A percentile compares a stretch with the other conserved stretches of the same genome.
These are phyloP conservation scores for Chaetomium sp. DNA, from an alignment of 2,329 filamentous ascomycete species.

Conservation along the genomic window DNA sequence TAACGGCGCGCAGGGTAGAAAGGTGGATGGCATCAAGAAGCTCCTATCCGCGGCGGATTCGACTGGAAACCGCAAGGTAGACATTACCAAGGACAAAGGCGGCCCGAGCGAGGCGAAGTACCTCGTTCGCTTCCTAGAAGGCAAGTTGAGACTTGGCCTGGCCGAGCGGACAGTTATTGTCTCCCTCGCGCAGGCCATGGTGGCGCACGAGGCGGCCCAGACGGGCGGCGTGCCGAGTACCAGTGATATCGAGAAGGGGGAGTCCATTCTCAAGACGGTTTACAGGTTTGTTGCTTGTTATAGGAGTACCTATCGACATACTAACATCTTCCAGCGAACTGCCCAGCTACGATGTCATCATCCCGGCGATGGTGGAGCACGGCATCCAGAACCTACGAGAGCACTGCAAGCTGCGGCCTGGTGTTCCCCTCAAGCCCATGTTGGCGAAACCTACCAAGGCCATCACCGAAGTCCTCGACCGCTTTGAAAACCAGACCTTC, in stretches of 20 bases:
- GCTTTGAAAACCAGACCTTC: slow-evolving; percentile 92
- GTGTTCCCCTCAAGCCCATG: slow-evolving; percentile 97
- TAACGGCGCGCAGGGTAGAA: slow-evolving; percentile 83
- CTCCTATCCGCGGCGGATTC: slow-evolving; percentile 88
- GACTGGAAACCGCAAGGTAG: slow-evolving; percentile 70
- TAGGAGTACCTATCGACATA: neutral
- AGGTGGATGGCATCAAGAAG: slow-evolving; percentile 95
- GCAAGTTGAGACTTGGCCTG: slow-evolving; percentile 86
- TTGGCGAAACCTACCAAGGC: slow-evolving; percentile 97
- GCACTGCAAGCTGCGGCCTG: slow-evolving; percentile 87
- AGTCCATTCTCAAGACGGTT: slow-evolving; percentile 83
- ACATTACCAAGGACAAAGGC: slow-evolving; percentile 90
- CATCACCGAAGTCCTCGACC: slow-evolving; percentile 94
- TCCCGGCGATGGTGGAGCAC: slow-evolving; percentile 83
- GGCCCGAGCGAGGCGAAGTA: slow-evolving; percentile 94
- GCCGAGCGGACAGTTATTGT: slow-evolving; percentile 92
- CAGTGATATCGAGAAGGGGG: slow-evolving; percentile 78
- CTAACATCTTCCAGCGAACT: slow-evolving; percentile 69
- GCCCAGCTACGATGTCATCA: slow-evolving; percentile 91
- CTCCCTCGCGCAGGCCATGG: slow-evolving; percentile 83
- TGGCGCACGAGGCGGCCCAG: slow-evolving; percentile 76
- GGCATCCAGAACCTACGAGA: slow-evolving; percentile 82
- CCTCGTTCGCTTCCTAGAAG: slow-evolving; percentile 88
- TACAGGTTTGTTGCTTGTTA: slow-evolving; percentile 63
- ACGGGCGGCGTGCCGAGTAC: slow-evolving; percentile 72